Conservation (phyloP, 139 green algal genomes). For the Parachlorella kessleri region DNA sequence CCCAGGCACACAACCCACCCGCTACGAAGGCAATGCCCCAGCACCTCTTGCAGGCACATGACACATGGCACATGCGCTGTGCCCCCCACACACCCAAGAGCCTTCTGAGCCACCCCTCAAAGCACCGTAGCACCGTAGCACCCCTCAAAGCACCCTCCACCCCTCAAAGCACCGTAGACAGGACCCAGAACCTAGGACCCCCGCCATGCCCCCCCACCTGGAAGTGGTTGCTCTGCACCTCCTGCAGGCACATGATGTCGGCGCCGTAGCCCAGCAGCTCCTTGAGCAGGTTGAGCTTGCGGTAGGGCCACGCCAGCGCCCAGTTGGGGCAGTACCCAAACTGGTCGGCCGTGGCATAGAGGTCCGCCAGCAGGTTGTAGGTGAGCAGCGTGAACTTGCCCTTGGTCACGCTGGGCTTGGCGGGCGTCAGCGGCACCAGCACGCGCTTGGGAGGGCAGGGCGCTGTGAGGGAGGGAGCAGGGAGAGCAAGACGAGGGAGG, state of each 20-base stretch:
- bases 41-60: no score
- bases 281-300: constrained; percentile 89
- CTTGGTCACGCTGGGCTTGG: constrained; percentile 26
- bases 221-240: constrained; percentile 96
- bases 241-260: constrained; percentile 97
- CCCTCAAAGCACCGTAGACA: no score
- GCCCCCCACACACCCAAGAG: no score
- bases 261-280: constrained; percentile 90
- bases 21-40: no score
- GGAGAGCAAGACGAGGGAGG: no score
- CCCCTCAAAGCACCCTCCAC: no score
- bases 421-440: constrained; percentile 72
- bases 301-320: constrained; percentile 93
- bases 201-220: no score
- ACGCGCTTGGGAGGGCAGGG: constrained; percentile 69
- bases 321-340: constrained; percentile 86
- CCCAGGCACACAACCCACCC: no score
- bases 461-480: not conserved
- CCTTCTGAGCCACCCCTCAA: no score
- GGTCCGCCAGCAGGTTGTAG: constrained; percentile 98
- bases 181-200: no score
- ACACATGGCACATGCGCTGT: no score
- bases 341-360: constrained; percentile 94
- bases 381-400: constrained; percentile 91
- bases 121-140: no score